Evolutionary conservation across 371 early-diverging fungal genomes (phyloP), one percentile per base, ranked within the genome.

Genomic region (Mucor piriformis): DNA sequence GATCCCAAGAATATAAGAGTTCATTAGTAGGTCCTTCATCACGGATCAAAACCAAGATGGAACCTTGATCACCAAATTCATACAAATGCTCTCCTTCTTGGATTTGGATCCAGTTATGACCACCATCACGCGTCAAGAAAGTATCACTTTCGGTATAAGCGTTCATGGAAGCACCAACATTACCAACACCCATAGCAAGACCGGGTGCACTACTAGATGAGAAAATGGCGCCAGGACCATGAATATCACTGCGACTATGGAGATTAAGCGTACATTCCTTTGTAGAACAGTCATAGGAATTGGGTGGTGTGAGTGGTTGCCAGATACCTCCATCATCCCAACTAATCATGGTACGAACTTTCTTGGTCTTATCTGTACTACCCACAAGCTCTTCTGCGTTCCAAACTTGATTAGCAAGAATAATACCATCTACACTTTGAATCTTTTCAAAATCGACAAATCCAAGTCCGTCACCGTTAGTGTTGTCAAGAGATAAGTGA

Each of bases 391-490:
- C 88, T 13, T 82, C 80, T 0, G 87, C 82, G 54, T 95, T 95
- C 38, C 70, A 66, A 2, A 97, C 94, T 47, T 85, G 83, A 66
- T 98, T 98, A 12, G 92, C 95, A 6, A 98, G 57, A 15, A 94
- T 81, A 59, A 95, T 85, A 20, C 97, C 96, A 32, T 87, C 83
- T 6, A 97, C 80, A n/a, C 82, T 83, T 55, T 87, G 83, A 56
- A 98, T 85, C 66, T 90, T 90, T 72, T 96, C 97, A 67, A 93
- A 89, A 65, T 97, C 98, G 15, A 97, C 97, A 42, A 78, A 64
- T 10, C 94, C 93, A 2, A 50, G 18, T 1, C 66, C 66, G 59
- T 92, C 85, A 29, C 90, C 86, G 66, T 96, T 95, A 6, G 93
- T 92, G 63, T 92, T 82, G 21, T 86, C 81, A 42, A 94, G 77